Conservation (phyloP, 352 stramenopile genomes). For the Phytopythium delawarense region DNA sequence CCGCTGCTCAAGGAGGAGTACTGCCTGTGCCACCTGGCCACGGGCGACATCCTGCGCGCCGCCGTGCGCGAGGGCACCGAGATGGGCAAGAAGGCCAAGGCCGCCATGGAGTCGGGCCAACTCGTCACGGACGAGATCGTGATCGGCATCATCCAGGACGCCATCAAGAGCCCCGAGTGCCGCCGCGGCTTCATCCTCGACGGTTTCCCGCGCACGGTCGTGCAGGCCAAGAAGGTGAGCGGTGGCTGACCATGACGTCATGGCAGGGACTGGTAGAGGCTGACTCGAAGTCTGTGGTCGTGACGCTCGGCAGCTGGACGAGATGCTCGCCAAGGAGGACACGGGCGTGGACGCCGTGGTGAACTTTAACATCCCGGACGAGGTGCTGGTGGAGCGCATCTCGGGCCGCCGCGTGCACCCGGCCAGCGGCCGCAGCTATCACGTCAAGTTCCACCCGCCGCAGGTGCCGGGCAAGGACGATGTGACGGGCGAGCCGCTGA, state of each 20-base stretch:
- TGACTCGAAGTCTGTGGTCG: neutral
- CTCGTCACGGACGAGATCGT: constrained; percentile 98
- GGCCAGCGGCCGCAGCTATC: constrained; percentile 94
- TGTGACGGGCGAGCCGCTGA: constrained; percentile 94
- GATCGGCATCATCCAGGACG: constrained; percentile 99
- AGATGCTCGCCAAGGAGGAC: constrained; percentile 89
- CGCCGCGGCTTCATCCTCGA: constrained; percentile 99
- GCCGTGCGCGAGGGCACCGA: constrained; percentile 95
- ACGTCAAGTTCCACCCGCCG: constrained; percentile 97
- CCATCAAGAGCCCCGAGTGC: constrained; percentile 96
- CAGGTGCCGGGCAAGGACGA: constrained; percentile 90
- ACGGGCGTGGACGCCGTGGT: constrained; percentile 90
- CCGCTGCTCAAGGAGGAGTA: constrained; percentile 98
- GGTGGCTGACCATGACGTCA: neutral
- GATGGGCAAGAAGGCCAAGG: constrained; percentile 97
- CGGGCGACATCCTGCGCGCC: constrained; percentile 98
- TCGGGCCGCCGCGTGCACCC: constrained; percentile 95
- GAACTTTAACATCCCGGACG: constrained; percentile 95
- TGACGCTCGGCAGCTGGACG: constrained; percentile 80
- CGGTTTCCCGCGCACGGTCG: constrained; percentile 98
- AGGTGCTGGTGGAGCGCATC: constrained; percentile 95
- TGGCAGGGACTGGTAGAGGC: constrained; percentile 1
- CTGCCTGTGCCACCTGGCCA: constrained; percentile 97
- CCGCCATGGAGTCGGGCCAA: constrained; percentile 96
- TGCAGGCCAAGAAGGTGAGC: constrained; percentile 93